Base-by-base conservation (phyloP, 2,329 filamentous ascomycete genomes). In the Tolypocladium paradoxum region DNA sequence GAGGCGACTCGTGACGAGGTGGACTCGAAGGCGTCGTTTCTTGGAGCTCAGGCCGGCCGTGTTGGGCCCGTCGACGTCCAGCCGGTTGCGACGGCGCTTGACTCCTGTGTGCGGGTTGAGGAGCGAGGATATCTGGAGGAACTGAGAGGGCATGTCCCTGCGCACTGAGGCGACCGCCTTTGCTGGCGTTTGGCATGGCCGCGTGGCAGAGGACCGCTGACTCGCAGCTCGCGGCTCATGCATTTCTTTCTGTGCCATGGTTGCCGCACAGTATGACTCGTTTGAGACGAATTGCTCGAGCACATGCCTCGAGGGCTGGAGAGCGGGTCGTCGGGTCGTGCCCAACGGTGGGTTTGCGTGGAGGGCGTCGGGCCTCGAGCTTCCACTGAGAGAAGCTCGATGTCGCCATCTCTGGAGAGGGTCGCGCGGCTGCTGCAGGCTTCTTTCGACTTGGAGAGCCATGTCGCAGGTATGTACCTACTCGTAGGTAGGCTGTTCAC, bases 1-100 rank as follows among this genome's bases (percentile, higher is more conserved):
- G 0, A 89, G 79, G 8, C 84, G 77, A 22, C 84, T 88, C 1
- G 86, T 89, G 62, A 88, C 80, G 45, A 88, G 74, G 22, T 77
- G 68, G 2, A 81, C 70, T 1, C 83, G 76, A 4, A 88, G 69
- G 4, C 85, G 76, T 27, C 85, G 79, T 67, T 88, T 89, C 73
- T 90, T 89, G 63, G 70, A 74, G 63, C 72, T 64, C 54, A 81
- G 58, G n/a, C 58, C 60, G 31, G 72, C 72, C 0, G 77, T 79
- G 58, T 75, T 72, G 50, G 73, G 77, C 52, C 75, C 81, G 55
- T 85, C 82, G 45, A 85, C 77, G 57, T 87, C 83, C 36, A 78
- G 75, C 2, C 70, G 58, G 6, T 74, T 68, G 27, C 83, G 76
- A 22, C 65, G 62, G 34, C 83, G 76, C 61, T 84, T 84, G 50